Evolutionary conservation across 192 early-diverging fungal genomes (phyloP).

Genomic region (Lobulomyces angularis): DNA sequence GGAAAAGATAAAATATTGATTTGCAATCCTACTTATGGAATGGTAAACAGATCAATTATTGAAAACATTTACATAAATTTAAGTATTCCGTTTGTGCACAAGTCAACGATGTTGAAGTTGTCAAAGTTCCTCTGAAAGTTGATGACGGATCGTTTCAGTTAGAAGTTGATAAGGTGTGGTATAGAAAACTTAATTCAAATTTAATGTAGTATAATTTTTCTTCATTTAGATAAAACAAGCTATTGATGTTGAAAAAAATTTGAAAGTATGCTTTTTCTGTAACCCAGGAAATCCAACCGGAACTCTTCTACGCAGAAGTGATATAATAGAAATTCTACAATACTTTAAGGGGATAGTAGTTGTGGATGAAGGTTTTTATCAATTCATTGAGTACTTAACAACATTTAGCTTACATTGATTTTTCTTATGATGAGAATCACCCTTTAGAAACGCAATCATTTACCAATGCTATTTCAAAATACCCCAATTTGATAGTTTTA

Average conservation of each 20-base stretch:
- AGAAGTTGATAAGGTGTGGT: constrained; percentile 41
- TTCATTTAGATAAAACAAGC: constrained; percentile 44
- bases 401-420: constrained; percentile 99
- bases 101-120: constrained; percentile 86
- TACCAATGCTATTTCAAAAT: constrained; percentile 64
- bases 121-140: constrained; percentile 73
- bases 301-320: constrained; percentile 56
- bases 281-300: constrained; percentile 99
- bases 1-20: constrained; percentile 85
- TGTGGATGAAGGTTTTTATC: constrained; percentile 96
- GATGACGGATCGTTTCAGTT: constrained; percentile 59
- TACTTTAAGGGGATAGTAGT: constrained; percentile 77
- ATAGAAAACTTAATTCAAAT: constrained; percentile 7
- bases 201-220: constrained; percentile 3
- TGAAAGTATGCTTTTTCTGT: constrained; percentile 92
- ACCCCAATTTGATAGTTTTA: constrained; percentile 89
- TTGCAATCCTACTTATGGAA: constrained; percentile 97
- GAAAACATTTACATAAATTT: too few relatives aligned
- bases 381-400: too few relatives aligned
- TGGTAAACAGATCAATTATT: too few relatives aligned
- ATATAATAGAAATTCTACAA: constrained; percentile 56
- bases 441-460: too few relatives aligned
- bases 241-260: constrained; percentile 52
- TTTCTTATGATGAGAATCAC: too few relatives aligned
- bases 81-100: constrained; percentile 84